Conservation (phyloP, 495 filamentous ascomycete genomes). For the Penicillium alfredii region DNA sequence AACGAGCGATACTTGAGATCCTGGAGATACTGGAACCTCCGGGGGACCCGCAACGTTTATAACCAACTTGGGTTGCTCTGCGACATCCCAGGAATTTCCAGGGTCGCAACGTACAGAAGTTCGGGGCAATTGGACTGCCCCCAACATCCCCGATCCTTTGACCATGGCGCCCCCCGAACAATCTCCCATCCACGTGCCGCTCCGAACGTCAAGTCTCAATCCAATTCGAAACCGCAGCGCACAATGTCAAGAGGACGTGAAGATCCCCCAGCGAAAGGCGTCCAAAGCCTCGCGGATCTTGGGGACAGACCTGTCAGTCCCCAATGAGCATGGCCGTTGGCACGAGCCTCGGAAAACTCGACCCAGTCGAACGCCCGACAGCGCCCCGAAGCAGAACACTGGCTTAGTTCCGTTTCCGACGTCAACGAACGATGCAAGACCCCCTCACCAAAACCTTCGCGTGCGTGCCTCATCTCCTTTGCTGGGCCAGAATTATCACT, state of each 20-base stretch:
- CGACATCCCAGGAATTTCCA: too few species aligned
- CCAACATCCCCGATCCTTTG: neutral
- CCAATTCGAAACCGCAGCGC: slow-evolving; percentile 7
- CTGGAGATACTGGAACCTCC: too few species aligned
- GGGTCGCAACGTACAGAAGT: too few species aligned
- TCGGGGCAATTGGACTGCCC: neutral
- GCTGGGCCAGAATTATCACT: slow-evolving; percentile 33
- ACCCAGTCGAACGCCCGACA: slow-evolving; percentile 26
- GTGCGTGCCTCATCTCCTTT: slow-evolving; percentile 42
- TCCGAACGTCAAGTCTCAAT: slow-evolving; percentile 30
- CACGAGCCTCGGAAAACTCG: slow-evolving; percentile 18
- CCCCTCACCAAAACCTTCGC: slow-evolving; percentile 30
- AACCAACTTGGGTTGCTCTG: too few species aligned
- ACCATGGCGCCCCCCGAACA: slow-evolving; percentile 16
- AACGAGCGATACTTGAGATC: too few species aligned
- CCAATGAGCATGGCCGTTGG: slow-evolving; percentile 15
- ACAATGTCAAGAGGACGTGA: slow-evolving; percentile 18
- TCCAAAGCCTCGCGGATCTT: slow-evolving; percentile 38
- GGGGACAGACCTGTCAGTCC: slow-evolving; percentile 29
- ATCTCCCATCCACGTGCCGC: slow-evolving; percentile 23
- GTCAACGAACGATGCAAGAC: slow-evolving; percentile 10
- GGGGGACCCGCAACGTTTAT: too few species aligned
- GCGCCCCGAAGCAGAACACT: slow-evolving; percentile 15
- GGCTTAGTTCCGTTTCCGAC: slow-evolving; percentile 26
- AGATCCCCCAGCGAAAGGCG: slow-evolving; percentile 15